Evolutionary conservation across 2,329 filamentous ascomycete species (phyloP), one percentile per base, ranked within the genome.

Genomic region (Alternaria solani): DNA sequence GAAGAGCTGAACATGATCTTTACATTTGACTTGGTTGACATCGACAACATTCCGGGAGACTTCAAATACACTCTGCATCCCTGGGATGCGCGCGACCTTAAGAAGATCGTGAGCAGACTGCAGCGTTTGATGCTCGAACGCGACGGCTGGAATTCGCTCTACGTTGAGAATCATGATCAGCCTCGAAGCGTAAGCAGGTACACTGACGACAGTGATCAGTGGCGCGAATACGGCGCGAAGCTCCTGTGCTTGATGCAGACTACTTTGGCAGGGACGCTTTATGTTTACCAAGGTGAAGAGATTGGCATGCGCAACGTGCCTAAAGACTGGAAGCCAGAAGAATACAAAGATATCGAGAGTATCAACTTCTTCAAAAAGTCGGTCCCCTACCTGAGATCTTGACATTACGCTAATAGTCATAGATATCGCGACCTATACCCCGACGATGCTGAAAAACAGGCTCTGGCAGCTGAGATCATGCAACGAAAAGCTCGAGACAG

Each of bases 1-100:
- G 74, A 77, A 34, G 86, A 90, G 73, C 79, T 91, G 43, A 85
- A 88, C 73, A 91, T 91, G 89, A 87, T 90, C 6, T 91, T 91
- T 73, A 78, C 79, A 46, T 84, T 84, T 57, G 81, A 82, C 49
- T 65, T 83, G 6, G 75, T 78, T 0, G 75, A 78, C 47, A 76
- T 78, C 20, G 76, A 78, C 42, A 78, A 77, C 23, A 67, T 75
- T 2, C 75, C 76, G 0, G 75, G 74, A 4, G 75, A 78, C 47
- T 78, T 78, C 66, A 77, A 76, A 42, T 75, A 63, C 47, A 72
- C 73, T 0, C 57, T 78, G 2, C 69, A 78, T 16, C 64, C 66
- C 0, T 79, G 75, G 75, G 70, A 78, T 46, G 70, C 70, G 14
- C 63, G 67, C 3, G 75, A 79, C 26, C 38, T 79, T 4, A 77